A percentile compares a stretch with the other conserved stretches of the same genome.
These are phyloP conservation scores for Adansonia grandidieri DNA, from an alignment of 441 rosid genomes.

Conservation along the genomic window DNA sequence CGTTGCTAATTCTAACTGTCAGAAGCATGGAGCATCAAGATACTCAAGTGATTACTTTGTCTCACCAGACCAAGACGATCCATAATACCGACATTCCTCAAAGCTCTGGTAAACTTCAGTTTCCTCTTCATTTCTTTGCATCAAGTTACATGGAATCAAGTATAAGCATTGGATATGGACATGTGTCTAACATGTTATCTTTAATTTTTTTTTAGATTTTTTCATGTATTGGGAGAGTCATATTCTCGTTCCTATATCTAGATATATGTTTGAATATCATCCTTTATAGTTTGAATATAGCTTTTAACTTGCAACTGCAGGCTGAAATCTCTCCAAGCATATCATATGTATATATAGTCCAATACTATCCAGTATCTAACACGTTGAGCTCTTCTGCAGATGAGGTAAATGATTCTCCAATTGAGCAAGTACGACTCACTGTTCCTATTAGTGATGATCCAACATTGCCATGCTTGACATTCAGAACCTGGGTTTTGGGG, in stretches of 20 bases:
- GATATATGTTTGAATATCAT: too few species aligned
- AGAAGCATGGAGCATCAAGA: constrained; percentile 4
- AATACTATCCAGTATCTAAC: neutral
- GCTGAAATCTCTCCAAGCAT: neutral
- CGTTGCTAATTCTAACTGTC: neutral
- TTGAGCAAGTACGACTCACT: constrained; percentile 51
- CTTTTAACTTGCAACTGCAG: neutral
- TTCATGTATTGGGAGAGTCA: too few species aligned
- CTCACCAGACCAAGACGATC: neutral
- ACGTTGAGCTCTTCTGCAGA: constrained; percentile 27
- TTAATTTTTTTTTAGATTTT: too few species aligned
- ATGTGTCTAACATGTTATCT: too few species aligned
- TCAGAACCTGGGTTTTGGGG: constrained; percentile 55
- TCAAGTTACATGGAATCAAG: neutral
- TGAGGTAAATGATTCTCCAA: constrained; percentile 41
- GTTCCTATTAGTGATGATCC: constrained; percentile 53
- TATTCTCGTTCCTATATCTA: too few species aligned
- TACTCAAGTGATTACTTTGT: neutral
- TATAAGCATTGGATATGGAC: neutral
- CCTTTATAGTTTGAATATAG: too few species aligned
- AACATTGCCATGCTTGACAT: constrained; percentile 49
- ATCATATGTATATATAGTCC: neutral
- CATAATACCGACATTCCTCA: neutral
- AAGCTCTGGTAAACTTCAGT: neutral
- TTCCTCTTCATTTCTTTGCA: neutral